Evolutionary conservation across 2,329 filamentous ascomycete species (phyloP).

Genomic region (Didymella arachidicola): DNA sequence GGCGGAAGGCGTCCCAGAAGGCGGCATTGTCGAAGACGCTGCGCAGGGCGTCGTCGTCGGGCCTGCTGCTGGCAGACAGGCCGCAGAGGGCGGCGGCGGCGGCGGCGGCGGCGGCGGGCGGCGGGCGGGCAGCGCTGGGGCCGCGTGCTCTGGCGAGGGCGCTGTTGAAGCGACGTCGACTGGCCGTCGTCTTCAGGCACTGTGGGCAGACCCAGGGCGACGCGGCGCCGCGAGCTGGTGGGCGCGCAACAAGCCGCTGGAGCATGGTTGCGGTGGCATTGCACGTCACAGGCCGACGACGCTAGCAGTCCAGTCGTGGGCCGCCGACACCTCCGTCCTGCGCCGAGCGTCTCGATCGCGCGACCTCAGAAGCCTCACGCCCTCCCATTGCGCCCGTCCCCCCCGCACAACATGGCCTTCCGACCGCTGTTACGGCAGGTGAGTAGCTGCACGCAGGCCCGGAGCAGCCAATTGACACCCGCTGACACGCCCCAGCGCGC

Average conservation of each 20-base stretch:
- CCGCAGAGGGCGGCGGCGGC: conserved; percentile 42
- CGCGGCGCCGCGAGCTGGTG: conserved; percentile 1
- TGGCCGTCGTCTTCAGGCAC: conserved; percentile 57
- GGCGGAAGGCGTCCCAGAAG: conserved; percentile 73
- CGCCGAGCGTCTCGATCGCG: conserved; percentile 17
- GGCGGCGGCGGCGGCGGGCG: conserved; percentile 34
- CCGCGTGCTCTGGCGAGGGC: conserved; percentile 50
- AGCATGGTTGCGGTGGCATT: conserved; percentile 46
- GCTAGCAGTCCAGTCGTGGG: no score
- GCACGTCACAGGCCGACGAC: conserved; percentile 32
- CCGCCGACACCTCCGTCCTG: background rate
- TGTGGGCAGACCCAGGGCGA: conserved; percentile 67
- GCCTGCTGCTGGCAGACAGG: conserved; percentile 51
- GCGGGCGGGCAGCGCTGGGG: conserved; percentile 25
- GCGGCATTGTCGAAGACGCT: conserved; percentile 81
- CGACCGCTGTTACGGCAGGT: conserved; percentile 62
- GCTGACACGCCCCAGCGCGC: conserved; percentile 52
- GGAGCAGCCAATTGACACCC: conserved; percentile 17
- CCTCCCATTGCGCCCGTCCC: conserved; percentile 47
- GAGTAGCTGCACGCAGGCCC: conserved; percentile 27
- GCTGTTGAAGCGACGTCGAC: conserved; percentile 46
- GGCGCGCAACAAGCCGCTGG: conserved; percentile 45
- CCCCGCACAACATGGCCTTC: conserved; percentile 59
- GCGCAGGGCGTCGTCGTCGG: conserved; percentile 79
- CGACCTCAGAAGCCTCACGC: conserved; percentile 31